Evolutionary conservation across 352 stramenopile species (phyloP).

Genomic region (Phytophthora europaea): DNA sequence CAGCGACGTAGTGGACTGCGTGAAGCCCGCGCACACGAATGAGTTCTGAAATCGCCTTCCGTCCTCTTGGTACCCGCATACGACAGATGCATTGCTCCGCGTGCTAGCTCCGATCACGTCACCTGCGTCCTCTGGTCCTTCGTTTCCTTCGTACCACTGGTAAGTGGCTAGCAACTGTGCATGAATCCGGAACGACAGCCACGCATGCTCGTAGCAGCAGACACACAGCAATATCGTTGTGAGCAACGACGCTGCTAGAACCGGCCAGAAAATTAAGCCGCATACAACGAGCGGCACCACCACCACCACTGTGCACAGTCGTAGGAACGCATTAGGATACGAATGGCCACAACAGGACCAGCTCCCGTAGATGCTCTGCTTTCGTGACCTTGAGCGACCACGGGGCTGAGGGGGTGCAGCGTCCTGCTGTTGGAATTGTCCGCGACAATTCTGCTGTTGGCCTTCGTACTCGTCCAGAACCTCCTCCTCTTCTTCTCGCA

Average conservation of each 20-base stretch:
- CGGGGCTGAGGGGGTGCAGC: constrained; percentile 17
- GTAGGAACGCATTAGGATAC: constrained; percentile 50
- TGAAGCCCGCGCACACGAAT: constrained; percentile 40
- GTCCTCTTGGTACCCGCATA: constrained; percentile 36
- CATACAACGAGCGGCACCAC: constrained; percentile 42
- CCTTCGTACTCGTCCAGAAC: constrained; percentile 13
- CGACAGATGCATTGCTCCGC: constrained; percentile 15
- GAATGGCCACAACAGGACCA: constrained; percentile 51
- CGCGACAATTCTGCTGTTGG: constrained; percentile 18
- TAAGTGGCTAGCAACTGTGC: constrained; percentile 52
- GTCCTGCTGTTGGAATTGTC: constrained; percentile 28
- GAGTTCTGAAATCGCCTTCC: constrained; percentile 47
- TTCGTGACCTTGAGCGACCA: constrained; percentile 38
- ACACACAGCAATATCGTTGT: constrained; percentile 45
- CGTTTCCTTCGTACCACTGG: constrained; percentile 55
- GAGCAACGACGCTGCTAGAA: constrained; percentile 38
- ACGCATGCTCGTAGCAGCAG: constrained; percentile 64
- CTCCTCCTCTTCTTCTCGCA: constrained; percentile 28
- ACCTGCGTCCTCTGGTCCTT: constrained; percentile 16
- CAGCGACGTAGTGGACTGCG: constrained; percentile 43
- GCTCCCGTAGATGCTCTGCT: constrained; percentile 50
- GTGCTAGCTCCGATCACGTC: constrained; percentile 22
- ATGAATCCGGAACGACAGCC: constrained; percentile 64
- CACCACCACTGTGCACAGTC: constrained; percentile 39
- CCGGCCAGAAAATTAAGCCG: constrained; percentile 48